Conservation (phyloP, 805 yeast species). For the Starmerella sirachaensis region DNA sequence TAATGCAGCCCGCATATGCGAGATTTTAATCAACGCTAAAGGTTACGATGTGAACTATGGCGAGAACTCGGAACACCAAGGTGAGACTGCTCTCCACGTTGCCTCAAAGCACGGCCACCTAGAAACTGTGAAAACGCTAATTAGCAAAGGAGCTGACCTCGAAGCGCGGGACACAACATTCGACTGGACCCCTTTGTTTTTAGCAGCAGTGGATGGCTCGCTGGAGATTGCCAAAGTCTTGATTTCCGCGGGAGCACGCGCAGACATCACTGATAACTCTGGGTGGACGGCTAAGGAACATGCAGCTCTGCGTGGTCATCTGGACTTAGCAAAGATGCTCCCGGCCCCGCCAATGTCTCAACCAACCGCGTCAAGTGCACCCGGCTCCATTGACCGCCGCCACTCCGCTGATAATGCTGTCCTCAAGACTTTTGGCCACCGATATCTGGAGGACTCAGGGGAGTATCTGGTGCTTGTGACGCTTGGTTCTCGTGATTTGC, state of each 20-base stretch:
- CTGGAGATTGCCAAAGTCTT: conserved; percentile 44
- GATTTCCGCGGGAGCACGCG: conserved; percentile 42
- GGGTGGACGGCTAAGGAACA: conserved; percentile 99
- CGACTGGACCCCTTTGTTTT: conserved; percentile 91
- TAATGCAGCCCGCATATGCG: conserved; percentile 45
- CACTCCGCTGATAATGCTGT: conserved; percentile 33
- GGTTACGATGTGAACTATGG: conserved; percentile 48
- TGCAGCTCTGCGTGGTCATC: conserved; percentile 80
- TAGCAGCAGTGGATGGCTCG: conserved; percentile 80
- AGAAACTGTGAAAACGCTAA: conserved; percentile 46
- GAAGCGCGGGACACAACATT: conserved; percentile 67
- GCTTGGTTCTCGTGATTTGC: conserved; percentile 71
- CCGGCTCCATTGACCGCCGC: conserved; percentile 3
- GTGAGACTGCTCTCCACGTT: conserved; percentile 73
- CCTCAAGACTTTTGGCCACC: conserved; percentile 76
- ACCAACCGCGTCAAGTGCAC: neutral
- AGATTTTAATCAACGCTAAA: conserved; percentile 38
- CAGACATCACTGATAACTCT: conserved; percentile 54
- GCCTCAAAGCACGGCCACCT: conserved; percentile 55
- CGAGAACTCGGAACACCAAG: conserved; percentile 33
- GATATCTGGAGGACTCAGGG: conserved; percentile 43
- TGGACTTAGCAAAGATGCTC: conserved; percentile 52
- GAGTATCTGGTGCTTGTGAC: conserved; percentile 71
- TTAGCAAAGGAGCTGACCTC: conserved; percentile 51
- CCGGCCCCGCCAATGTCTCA: conserved; percentile 17